Evolutionary conservation across 495 filamentous ascomycete species (phyloP), one percentile per base, ranked within the genome.

Genomic region (Penicillium dipodomyicola): DNA sequence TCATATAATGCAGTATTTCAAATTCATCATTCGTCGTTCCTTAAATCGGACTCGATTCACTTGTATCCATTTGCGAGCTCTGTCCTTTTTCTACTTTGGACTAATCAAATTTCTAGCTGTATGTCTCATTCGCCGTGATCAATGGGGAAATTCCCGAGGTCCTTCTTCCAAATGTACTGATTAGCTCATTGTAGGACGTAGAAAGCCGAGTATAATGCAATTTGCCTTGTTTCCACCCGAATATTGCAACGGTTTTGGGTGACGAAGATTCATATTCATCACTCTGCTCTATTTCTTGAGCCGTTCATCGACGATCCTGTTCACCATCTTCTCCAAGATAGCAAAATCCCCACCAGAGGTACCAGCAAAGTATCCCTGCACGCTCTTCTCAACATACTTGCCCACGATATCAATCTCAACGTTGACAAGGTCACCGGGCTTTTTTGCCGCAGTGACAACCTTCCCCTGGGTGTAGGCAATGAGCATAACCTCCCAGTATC

Each of bases 401-500:
- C 93, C 95, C 61, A 97, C 87, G 80, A 96, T 92, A 72, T 99
- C 95, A 49, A 97, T 96, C 80, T 99, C 95, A 17, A 97, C 87
- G 71, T 99, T 99, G 30, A 97, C 91, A 49, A 82, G 79, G 6
- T 96, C 91, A 1, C 95, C 92, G n/a, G 77, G 72, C 70, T 80
- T 77, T 81, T 99, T 97, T 11, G 69, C 73, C 10, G 88, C 90
- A 56, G 88, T 89, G 2, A 96, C 90, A 33, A 97, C 84, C 71
- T 87, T 86, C 75, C 92, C 91, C 77, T 97, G 95, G 39, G 95
- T 96, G 65, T 99, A 99, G n/a, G 90, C 84, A 71, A 99, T 96
- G 43, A 99, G 76, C 95, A 99, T 99, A 10, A 99, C 88, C 82
- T 97, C 94, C 84, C 89, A 97, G 86, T 89, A 97, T 8, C 85